Evolutionary conservation across 176 grass and related monocot species (phyloP), one percentile per base, ranked within the genome.

Genomic region (Neostapfia colusana): DNA sequence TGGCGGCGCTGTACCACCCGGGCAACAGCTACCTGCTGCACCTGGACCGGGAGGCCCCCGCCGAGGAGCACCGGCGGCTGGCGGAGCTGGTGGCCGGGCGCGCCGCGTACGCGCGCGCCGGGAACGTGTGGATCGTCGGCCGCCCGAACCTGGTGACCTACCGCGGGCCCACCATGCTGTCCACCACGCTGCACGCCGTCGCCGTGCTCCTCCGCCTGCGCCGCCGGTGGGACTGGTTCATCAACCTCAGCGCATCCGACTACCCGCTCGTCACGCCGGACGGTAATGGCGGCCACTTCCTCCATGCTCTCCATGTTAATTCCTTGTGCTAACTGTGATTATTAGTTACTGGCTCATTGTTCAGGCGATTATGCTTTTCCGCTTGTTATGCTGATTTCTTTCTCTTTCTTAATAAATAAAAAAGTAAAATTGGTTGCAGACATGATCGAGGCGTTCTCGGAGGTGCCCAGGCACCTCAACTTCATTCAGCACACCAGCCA

Each of bases 201-300:
- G 79, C 95, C 0, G 45, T 99, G 31, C 91, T 99, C 17, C 91
- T 99, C 38, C 82, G 89, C 17, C 77, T 85, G 24, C 75, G 85
- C 77, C 82, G 80, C 13, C 72, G 77, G 0, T 99, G 95, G 95
- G 91, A 99, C 81, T 99, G 95, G 95, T 99, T 99, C 87, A 70
- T 99, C 81, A 99, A 99, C 76, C 95, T 99, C 81, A 99, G 95
- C 63, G 95, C 91, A 15, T 86, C 95, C 4, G 95, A 99, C 81
- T 99, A 99, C 83, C 95, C 95, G 18, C 75, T 99, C 63, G 82
- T 95, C 65, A 95, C 95, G 9, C 95, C 88, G 85, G 95, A 99
- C 72, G 95, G 95, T 93, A 82, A 48, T 80, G 46, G 18, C 4
- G 15, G n/a, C n/a, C n/a, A 1, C 7, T 6, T 24, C 15, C 49